A percentile compares a stretch with the other conserved stretches of the same genome.
Conservation (phyloP, 495 filamentous ascomycete genomes). For the Paragyromitra xinjiangensis region DNA sequence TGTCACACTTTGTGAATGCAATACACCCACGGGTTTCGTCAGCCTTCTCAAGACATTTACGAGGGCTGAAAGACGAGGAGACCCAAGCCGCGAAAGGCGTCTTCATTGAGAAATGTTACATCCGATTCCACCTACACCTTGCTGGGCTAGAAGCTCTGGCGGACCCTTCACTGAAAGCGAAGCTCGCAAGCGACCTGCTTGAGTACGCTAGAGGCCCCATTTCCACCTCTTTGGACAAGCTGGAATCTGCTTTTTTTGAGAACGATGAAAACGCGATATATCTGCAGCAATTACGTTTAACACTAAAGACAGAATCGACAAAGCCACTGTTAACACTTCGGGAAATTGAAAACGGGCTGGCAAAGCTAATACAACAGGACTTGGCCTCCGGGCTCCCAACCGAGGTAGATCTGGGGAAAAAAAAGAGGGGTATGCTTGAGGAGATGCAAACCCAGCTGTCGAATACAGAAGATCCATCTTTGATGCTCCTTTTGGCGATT, state of each 20-base stretch:
- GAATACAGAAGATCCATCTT: conserved; percentile 41
- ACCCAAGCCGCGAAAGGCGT: conserved; percentile 19
- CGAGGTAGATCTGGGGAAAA: conserved; percentile 36
- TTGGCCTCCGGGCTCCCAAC: conserved; percentile 32
- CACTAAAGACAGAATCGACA: conserved; percentile 15
- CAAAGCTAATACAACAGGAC: conserved; percentile 39
- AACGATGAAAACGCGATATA: conserved; percentile 26
- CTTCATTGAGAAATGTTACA: conserved; percentile 51
- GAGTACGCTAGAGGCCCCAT: conserved; percentile 39
- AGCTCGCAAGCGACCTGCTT: conserved; percentile 49
- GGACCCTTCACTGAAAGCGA: conserved; percentile 44
- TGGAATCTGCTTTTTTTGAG: conserved; percentile 36
- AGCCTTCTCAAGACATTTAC: conserved; percentile 43
- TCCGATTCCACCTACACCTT: conserved; percentile 48
- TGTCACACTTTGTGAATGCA: conserved; percentile 43
- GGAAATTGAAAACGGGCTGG: conserved; percentile 38
- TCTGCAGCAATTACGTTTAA: conserved; percentile 35
- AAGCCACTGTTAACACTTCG: conserved; percentile 36
- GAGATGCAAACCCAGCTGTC: conserved; percentile 52
- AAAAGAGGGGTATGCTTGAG: conserved; percentile 46
- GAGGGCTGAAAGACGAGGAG: conserved; percentile 28
- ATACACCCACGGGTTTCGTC: conserved; percentile 32
- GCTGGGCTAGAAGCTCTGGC: conserved; percentile 32
- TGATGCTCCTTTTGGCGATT: conserved; percentile 48
- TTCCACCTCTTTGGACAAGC: conserved; percentile 42